Conservation (phyloP, 805 yeast species). For the Yamadazyma sp. region DNA sequence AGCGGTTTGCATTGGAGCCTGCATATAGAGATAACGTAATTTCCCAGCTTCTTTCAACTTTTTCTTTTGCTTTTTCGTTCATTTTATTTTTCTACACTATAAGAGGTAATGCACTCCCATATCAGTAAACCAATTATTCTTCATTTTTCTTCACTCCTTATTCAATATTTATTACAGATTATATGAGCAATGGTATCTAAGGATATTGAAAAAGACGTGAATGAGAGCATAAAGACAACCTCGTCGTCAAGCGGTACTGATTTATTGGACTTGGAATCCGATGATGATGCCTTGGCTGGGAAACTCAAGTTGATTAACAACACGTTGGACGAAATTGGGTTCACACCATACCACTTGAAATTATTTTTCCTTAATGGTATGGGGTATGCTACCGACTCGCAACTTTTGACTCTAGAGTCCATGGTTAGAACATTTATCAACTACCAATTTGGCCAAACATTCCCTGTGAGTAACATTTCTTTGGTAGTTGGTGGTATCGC, state of each 20-base stretch:
- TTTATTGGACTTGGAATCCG: conserved; percentile 21
- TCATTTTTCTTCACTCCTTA: too few species aligned
- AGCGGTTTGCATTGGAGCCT: not conserved
- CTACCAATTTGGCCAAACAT: conserved; percentile 26
- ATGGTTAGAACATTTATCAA: conserved; percentile 26
- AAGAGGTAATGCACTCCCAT: not conserved
- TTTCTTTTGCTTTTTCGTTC: not conserved
- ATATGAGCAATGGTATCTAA: not conserved
- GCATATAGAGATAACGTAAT: conserved; percentile 4
- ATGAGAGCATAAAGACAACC: conserved; percentile 12
- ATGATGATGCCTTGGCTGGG: conserved; percentile 35
- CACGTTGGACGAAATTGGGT: conserved; percentile 60
- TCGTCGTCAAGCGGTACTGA: conserved; percentile 16
- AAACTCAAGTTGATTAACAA: conserved; percentile 49
- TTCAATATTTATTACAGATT: too few species aligned
- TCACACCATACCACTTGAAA: conserved; percentile 34
- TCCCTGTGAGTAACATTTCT: conserved; percentile 26
- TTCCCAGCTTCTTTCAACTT: conserved; percentile 1
- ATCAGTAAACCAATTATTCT: not conserved
- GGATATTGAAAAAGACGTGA: conserved; percentile 11
- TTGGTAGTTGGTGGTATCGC: conserved; percentile 44
- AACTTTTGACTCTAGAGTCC: conserved; percentile 24
- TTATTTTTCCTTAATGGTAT: conserved; percentile 35
- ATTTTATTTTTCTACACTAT: conserved; percentile 2
- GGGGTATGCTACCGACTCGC: conserved; percentile 39